Evolutionary conservation across 257 asterid genomes (phyloP).

Genomic region (Osmanthus fragrans): DNA sequence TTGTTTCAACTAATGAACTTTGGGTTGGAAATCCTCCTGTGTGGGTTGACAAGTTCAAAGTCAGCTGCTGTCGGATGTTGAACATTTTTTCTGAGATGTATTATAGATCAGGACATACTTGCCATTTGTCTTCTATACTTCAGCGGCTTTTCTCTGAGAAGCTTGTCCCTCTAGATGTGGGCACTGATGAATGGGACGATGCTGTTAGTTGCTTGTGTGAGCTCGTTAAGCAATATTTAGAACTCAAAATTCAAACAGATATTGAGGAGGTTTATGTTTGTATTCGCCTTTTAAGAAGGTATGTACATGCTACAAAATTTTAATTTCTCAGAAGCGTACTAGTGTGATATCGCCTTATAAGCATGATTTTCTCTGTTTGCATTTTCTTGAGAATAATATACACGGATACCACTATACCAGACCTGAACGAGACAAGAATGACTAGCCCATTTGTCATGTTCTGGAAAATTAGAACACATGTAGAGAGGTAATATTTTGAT

Average conservation of each 20-base stretch:
- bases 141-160: conserved; percentile 49
- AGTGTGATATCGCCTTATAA: neutral
- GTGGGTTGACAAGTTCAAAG: conserved; percentile 74
- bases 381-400: neutral
- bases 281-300: conserved; percentile 71
- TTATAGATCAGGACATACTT: conserved; percentile 38
- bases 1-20: conserved; percentile 43
- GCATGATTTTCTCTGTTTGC: neutral
- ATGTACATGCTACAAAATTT: neutral
- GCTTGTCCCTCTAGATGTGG: conserved; percentile 29
- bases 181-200: conserved; percentile 36
- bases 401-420: neutral
- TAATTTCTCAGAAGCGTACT: neutral
- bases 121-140: conserved; percentile 59
- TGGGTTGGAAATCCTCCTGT: conserved; percentile 84
- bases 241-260: conserved; percentile 63
- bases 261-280: conserved; percentile 86
- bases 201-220: conserved; percentile 55
- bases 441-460: neutral
- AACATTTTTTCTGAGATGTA: conserved; percentile 50
- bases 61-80: conserved; percentile 45
- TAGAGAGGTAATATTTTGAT: neutral
- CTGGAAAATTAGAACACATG: neutral
- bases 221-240: conserved; percentile 71
- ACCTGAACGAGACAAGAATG: neutral